Percentiles rank a stretch among this genome's conserved stretches.
Conservation (phyloP, 176 grass and related monocot genomes). For the Dactylis glomerata region DNA sequence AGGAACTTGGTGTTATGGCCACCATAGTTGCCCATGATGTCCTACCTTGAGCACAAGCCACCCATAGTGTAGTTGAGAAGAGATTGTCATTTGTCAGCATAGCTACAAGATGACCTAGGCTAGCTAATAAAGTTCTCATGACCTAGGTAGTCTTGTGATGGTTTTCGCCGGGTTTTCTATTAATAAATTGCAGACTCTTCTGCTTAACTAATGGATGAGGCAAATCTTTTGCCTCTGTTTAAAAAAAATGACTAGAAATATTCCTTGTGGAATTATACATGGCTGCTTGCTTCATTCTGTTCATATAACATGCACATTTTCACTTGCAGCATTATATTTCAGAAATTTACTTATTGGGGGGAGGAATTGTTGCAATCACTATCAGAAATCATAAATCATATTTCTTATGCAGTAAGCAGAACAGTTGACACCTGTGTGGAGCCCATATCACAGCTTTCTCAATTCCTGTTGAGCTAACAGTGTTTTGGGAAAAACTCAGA, state of each 20-base stretch:
- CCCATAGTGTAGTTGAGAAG: background rate
- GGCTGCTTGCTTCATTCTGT: background rate
- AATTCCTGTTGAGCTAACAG: slow-evolving; percentile 21
- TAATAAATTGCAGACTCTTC: no score
- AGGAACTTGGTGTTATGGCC: slow-evolving; percentile 4
- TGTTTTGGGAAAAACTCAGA: slow-evolving; percentile 25
- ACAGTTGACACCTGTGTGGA: background rate
- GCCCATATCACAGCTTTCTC: background rate
- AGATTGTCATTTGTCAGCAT: slow-evolving; percentile 21
- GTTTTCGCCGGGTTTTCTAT: no score
- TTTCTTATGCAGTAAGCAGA: slow-evolving; percentile 12
- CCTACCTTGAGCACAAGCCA: slow-evolving; percentile 19
- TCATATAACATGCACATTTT: background rate
- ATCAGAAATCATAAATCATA: background rate
- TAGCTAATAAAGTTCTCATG: no score
- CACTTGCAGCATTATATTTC: background rate
- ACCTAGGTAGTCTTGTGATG: no score
- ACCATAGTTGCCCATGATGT: slow-evolving; percentile 19
- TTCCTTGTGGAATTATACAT: background rate
- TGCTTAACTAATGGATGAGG: no score
- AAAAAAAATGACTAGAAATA: no score
- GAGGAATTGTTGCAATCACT: background rate
- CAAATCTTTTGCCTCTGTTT: no score
- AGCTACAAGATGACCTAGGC: background rate
- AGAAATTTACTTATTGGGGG: background rate